A percentile compares a stretch with the other conserved stretches of the same genome.
Evolutionary conservation across 345 rosid genomes (phyloP).

Genomic region (Jatropha curcas): DNA sequence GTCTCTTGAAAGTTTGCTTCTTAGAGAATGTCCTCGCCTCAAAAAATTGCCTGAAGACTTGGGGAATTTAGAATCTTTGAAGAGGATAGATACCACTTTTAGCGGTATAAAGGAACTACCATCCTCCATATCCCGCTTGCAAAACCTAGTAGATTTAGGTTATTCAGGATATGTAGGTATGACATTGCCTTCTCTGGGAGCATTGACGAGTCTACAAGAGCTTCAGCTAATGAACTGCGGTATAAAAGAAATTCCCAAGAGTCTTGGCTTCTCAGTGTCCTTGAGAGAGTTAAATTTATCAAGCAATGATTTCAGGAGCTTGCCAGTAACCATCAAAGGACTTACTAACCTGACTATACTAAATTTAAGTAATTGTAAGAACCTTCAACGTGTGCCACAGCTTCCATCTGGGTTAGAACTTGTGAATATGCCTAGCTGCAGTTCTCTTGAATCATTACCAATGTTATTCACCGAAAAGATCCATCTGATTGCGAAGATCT

Average conservation of each 20-base stretch:
- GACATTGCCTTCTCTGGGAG: not conserved
- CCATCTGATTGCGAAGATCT: not conserved
- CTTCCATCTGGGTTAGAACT: slow-evolving; percentile 1
- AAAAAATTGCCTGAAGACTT: not conserved
- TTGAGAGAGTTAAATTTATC: not conserved
- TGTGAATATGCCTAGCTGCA: not conserved
- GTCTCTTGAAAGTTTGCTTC: too few relatives aligned
- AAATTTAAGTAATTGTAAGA: not conserved
- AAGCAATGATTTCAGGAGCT: slow-evolving; percentile 1
- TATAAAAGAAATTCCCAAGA: not conserved
- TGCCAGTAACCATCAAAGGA: slow-evolving; percentile 13
- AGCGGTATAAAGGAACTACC: slow-evolving; percentile 2
- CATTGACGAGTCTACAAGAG: not conserved
- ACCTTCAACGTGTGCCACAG: slow-evolving; percentile 8
- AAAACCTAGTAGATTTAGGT: not conserved
- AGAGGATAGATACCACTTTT: not conserved
- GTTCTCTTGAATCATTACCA: not conserved
- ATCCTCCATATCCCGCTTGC: not conserved
- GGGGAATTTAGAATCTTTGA: not conserved
- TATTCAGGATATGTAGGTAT: not conserved
- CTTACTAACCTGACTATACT: not conserved
- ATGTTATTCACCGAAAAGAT: not conserved
- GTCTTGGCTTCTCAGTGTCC: not conserved
- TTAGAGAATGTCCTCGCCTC: not conserved
- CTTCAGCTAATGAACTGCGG: not conserved